These are phyloP conservation scores for Moesziomyces antarcticus DNA, from an alignment of 1,284 basidiomycete genomes.

Conservation along the genomic window DNA sequence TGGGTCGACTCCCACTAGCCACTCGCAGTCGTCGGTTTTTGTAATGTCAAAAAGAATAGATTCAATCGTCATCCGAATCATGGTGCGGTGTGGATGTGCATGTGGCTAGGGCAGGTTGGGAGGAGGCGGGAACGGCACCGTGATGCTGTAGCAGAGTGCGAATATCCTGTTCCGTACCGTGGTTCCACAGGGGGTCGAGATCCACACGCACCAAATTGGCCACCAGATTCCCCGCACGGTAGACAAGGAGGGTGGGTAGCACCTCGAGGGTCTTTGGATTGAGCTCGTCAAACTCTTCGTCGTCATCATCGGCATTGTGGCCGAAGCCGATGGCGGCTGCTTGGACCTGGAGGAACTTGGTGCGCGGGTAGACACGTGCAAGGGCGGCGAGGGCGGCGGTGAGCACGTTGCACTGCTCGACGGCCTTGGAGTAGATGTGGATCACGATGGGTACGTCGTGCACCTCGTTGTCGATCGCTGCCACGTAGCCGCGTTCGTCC, in stretches of 20 bases:
- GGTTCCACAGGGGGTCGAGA: slow-evolving; percentile 49
- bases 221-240: slow-evolving; percentile 48
- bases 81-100: neutral
- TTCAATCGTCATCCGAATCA: slow-evolving; percentile 11
- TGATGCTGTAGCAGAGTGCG: slow-evolving; percentile 37
- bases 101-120: neutral
- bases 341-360: slow-evolving; percentile 59
- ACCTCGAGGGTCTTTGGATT: slow-evolving; percentile 47
- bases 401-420: slow-evolving; percentile 50
- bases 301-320: slow-evolving; percentile 27
- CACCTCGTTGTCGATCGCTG: slow-evolving; percentile 54
- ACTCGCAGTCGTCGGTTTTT: neutral
- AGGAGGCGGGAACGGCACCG: slow-evolving; percentile 10
- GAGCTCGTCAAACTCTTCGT: slow-evolving; percentile 48
- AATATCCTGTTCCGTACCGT: slow-evolving; percentile 45
- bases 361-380: slow-evolving; percentile 50
- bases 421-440: slow-evolving; percentile 59
- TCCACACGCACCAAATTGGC: slow-evolving; percentile 60
- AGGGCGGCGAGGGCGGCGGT: slow-evolving; percentile 46
- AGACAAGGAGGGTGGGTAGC: slow-evolving; percentile 58
- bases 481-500: slow-evolving; percentile 53
- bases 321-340: slow-evolving; percentile 59
- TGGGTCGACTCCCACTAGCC: slow-evolving; percentile 64
- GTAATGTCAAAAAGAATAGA: too few species aligned
- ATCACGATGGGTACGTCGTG: slow-evolving; percentile 47